Evolutionary conservation across 805 yeast genomes (phyloP), one percentile per base, ranked within the genome.

Genomic region (Lipomyces oligophaga): DNA sequence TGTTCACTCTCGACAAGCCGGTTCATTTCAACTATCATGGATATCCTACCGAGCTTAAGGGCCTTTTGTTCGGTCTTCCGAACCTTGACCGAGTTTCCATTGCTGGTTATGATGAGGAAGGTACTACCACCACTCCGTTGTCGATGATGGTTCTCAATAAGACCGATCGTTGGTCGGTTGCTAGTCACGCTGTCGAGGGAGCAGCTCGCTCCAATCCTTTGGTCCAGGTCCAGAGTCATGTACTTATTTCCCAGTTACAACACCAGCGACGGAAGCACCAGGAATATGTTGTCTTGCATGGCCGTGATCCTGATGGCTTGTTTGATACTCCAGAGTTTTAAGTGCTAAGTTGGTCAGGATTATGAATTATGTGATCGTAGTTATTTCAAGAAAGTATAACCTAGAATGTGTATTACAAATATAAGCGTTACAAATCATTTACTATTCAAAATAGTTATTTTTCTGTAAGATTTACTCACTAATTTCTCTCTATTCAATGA

Each of bases 21-120:
- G 38, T 54, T 20, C 56, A 52, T 33, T 43, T 54, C 43, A 54
- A 54, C 43, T 54, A 47, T 41, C 58, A 54, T 44, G 56, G 56
- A 6, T 51, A 51, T 42, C 55, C 55, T 6, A 45, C 49, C 32
- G 56, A 52, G 25, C 50, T 54, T 27, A 41, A 48, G 52, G 47
- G 54, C 27, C 54, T 54, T 16, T 35, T 52, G 37, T 54, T 52
- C 34, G 54, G 51, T 34, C 51, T 49, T 10, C 45, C 47, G 16
- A 33, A 42, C 26, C 44, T 40, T 11, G 48, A 48, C 27, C 48
- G 56, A 15, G 45, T 52, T 16, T 38, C 52, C 21, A 41, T 54
- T 21, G 32, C 45, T 24, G 55, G 56, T 7, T 54, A 54, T 52
- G 45, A 41, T 27, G 58, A 54, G 45, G 56, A 54, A 34, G 58